A percentile compares a stretch with the other conserved stretches of the same genome.
Conservation (phyloP, 352 stramenopile genomes). For the Phytophthora ohioensis region DNA sequence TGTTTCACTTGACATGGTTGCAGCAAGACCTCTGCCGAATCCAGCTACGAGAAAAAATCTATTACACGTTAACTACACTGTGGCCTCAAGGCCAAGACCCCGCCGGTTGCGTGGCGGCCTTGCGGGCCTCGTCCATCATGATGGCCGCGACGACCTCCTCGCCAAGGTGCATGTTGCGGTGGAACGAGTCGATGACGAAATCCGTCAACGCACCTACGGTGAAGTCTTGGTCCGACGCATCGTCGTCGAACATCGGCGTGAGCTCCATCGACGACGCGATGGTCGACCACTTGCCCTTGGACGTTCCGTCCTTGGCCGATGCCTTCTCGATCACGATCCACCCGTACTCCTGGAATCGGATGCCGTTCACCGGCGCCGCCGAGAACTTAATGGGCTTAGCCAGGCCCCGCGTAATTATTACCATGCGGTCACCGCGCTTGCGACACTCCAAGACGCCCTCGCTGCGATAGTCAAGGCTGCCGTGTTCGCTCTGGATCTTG, state of each 20-base stretch:
- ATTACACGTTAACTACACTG: slow-evolving; percentile 23
- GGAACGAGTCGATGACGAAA: slow-evolving; percentile 48
- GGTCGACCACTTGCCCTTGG: slow-evolving; percentile 28
- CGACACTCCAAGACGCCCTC: slow-evolving; percentile 50
- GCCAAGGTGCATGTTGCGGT: slow-evolving; percentile 43
- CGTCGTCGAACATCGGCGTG: slow-evolving; percentile 41
- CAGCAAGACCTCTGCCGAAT: neutral
- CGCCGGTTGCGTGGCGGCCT: slow-evolving; percentile 21
- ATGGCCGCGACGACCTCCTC: slow-evolving; percentile 38
- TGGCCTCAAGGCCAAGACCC: slow-evolving; percentile 21
- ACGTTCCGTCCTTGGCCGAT: slow-evolving; percentile 12
- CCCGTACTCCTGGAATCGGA: slow-evolving; percentile 54
- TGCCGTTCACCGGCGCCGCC: slow-evolving; percentile 44
- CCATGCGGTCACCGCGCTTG: slow-evolving; percentile 45
- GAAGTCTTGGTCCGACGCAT: slow-evolving; percentile 37
- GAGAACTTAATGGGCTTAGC: slow-evolving; percentile 57
- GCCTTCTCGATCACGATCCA: slow-evolving; percentile 52
- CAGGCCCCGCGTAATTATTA: slow-evolving; percentile 53
- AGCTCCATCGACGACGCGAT: slow-evolving; percentile 41
- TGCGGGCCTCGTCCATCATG: slow-evolving; percentile 39
- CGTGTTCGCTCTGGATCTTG: slow-evolving; percentile 46
- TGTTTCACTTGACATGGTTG: neutral
- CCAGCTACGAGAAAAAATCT: slow-evolving; percentile 26
- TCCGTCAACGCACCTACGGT: slow-evolving; percentile 41
- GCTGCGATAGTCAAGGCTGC: slow-evolving; percentile 45